Base-by-base conservation (phyloP, 1,284 basidiomycete genomes). In the Cryptococcus sp. region DNA sequence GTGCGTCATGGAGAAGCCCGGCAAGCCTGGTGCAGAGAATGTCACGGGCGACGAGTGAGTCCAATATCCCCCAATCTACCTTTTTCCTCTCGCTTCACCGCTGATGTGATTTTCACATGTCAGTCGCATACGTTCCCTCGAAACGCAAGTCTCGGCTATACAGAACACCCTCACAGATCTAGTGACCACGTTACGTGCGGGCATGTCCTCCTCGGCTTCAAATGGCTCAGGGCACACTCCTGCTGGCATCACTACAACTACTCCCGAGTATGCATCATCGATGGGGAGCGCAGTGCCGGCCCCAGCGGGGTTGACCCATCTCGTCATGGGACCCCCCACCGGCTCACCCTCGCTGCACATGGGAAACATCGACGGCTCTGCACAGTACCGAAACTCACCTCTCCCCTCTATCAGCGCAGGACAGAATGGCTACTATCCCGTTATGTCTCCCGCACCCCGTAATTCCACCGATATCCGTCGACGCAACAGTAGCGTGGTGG, bases 1-100 rank as follows among this genome's bases (percentile, higher is more conserved):
- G 50, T 94, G 92, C 80, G 82, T 93, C 38, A 93, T 94, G 75
- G 91, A 94, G 77, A 93, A 93, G 69, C 91, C 91, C 41, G 91
- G 89, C 1, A 87, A 89, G 52, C 86, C 59, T 8, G 52, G 43
- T 5, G 55, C 49, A 87, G 81, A 66, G 2, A 39, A 51, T 5
- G 88, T 88, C n/a, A 88, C 89, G 2, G 80, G 93, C 48, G 91
- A 93, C 19, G 62, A 64, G 58, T 57, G 41, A 47, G 58, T 57
- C 11, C 11, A 40, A 35, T 8, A 2, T 13, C 30, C 3, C 30
- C 13, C 30, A 35, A 8, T 35, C 4, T 35, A 35, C 10, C 27
- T 35, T 13, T 5, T 10, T 13, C 30, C 30, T 22, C 23, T 48
- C 20, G 25, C 16, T 22, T 20, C n/a, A n/a, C 42, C 22, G 22